Evolutionary conservation across 1,284 basidiomycete genomes (phyloP).

Genomic region (Cutaneotrichosporon sp.): DNA sequence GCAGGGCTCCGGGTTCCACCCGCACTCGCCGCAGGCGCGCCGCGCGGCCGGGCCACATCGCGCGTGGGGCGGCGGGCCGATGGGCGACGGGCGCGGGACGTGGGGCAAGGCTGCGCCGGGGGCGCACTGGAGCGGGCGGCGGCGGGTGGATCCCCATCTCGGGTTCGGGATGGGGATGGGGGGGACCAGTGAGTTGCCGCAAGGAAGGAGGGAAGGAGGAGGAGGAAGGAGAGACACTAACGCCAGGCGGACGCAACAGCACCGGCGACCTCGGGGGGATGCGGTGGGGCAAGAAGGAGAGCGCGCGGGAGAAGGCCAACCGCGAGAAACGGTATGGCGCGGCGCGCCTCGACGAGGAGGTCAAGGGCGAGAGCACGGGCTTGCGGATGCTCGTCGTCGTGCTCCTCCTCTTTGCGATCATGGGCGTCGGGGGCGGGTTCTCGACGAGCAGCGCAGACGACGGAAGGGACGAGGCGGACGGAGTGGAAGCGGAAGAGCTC

Average conservation of each 20-base stretch:
- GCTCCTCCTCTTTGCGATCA: slow-evolving; percentile 32
- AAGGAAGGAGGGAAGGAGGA: not conserved
- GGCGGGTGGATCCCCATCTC: slow-evolving; percentile 10
- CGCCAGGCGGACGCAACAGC: not conserved
- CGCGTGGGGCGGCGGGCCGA: slow-evolving; percentile 6
- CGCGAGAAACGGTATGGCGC: slow-evolving; percentile 1
- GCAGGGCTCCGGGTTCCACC: slow-evolving; percentile 2
- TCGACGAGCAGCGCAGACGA: slow-evolving; percentile 28
- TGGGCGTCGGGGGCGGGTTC: slow-evolving; percentile 40
- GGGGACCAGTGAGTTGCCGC: not conserved
- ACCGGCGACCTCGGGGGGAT: not conserved
- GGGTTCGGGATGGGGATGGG: slow-evolving; percentile 25
- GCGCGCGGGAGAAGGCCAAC: not conserved
- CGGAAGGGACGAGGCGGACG: slow-evolving; percentile 19
- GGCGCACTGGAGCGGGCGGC: slow-evolving; percentile 13
- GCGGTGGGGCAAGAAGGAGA: slow-evolving; percentile 14
- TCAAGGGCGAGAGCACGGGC: slow-evolving; percentile 30
- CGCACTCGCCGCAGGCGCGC: slow-evolving; percentile 20
- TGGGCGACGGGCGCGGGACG: not conserved
- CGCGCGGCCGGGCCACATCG: slow-evolving; percentile 20
- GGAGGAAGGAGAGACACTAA: not conserved
- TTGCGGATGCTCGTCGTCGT: slow-evolving; percentile 37
- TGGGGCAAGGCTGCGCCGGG: slow-evolving; percentile 16
- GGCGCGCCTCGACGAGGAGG: slow-evolving; percentile 26
- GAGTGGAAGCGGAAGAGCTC: slow-evolving; percentile 13